phyloP scores from a whole-genome alignment of 495 filamentous ascomycete genomes.

The Hyaloscypha bicolor region DNA sequence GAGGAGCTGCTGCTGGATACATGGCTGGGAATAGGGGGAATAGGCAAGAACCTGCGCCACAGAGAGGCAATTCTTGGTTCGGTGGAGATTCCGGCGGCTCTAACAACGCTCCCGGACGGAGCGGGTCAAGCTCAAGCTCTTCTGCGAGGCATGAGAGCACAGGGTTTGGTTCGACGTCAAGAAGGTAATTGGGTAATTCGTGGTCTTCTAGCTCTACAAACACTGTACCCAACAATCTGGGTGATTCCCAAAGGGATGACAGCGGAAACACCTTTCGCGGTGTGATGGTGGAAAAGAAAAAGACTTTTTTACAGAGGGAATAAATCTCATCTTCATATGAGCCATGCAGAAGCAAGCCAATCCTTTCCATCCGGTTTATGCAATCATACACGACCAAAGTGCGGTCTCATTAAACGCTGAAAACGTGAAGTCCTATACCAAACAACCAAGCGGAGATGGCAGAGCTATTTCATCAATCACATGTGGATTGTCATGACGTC shows the following conservation, averaged over 20 bases:
- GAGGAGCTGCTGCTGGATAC: conserved; percentile 67
- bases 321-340: conserved; percentile 15
- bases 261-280: conserved; percentile 4
- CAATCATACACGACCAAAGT: conserved; percentile 33
- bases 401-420: conserved; percentile 16
- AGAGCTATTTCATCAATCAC: conserved; percentile 31
- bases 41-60: conserved; percentile 31
- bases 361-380: conserved; percentile 23
- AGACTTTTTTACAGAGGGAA: conserved; percentile 21
- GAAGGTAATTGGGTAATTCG: conserved; percentile 53
- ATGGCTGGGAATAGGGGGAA: conserved; percentile 40
- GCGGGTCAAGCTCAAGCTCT: conserved; percentile 44
- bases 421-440: background rate
- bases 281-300: conserved; percentile 12
- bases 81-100: conserved; percentile 51
- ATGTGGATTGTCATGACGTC: conserved; percentile 75
- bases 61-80: conserved; percentile 28
- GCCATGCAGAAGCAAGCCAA: conserved; percentile 12
- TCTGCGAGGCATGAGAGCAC: conserved; percentile 71
- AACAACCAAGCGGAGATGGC: background rate
- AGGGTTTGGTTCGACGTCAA: conserved; percentile 85
- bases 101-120: conserved; percentile 42
- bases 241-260: background rate
- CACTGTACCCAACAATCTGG: conserved; percentile 23
- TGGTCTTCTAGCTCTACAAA: conserved; percentile 24